Conservation (phyloP, 108 stramenopile genomes). For the Stephanodiscus minutulus region DNA sequence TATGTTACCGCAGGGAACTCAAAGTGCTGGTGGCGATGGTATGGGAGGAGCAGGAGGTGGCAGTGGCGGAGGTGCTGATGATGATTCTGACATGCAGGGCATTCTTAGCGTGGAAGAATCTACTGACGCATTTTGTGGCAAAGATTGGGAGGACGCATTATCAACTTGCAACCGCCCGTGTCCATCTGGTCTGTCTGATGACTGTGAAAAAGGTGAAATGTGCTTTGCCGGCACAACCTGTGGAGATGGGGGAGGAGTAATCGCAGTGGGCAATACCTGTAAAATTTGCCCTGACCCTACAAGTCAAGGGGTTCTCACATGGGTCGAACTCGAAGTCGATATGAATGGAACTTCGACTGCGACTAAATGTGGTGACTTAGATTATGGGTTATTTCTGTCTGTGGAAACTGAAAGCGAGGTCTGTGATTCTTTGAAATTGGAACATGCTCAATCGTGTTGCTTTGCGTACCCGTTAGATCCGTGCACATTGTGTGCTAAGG, state of each 20-base stretch:
- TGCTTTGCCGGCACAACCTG: slow-evolving; percentile 49
- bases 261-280: slow-evolving; percentile 28
- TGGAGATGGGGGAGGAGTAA: slow-evolving; percentile 30
- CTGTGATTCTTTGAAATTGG: slow-evolving; percentile 39
- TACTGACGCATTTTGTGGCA: slow-evolving; percentile 39
- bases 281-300: slow-evolving; percentile 50
- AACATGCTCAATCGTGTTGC: slow-evolving; percentile 27
- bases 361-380: slow-evolving; percentile 44
- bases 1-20: slow-evolving; percentile 33
- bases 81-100: too few relatives aligned
- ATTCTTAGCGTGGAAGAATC: slow-evolving; percentile 29
- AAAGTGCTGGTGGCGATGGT: slow-evolving; percentile 9
- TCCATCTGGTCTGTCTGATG: slow-evolving; percentile 39
- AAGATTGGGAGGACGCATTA: slow-evolving; percentile 38
- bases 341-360: slow-evolving; percentile 39
- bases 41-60: slow-evolving; percentile 9
- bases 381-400: slow-evolving; percentile 32
- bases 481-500: slow-evolving; percentile 41
- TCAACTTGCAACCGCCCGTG: slow-evolving; percentile 38
- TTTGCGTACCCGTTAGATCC: slow-evolving; percentile 38
- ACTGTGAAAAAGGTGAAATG: slow-evolving; percentile 39
- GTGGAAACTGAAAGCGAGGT: slow-evolving; percentile 32
- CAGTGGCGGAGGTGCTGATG: slow-evolving; percentile 1
- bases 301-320: slow-evolving; percentile 36
- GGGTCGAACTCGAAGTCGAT: slow-evolving; percentile 44